Evolutionary conservation across 2,329 filamentous ascomycete genomes (phyloP), one percentile per base, ranked within the genome.

Genomic region (Rugonectria rugulosa): DNA sequence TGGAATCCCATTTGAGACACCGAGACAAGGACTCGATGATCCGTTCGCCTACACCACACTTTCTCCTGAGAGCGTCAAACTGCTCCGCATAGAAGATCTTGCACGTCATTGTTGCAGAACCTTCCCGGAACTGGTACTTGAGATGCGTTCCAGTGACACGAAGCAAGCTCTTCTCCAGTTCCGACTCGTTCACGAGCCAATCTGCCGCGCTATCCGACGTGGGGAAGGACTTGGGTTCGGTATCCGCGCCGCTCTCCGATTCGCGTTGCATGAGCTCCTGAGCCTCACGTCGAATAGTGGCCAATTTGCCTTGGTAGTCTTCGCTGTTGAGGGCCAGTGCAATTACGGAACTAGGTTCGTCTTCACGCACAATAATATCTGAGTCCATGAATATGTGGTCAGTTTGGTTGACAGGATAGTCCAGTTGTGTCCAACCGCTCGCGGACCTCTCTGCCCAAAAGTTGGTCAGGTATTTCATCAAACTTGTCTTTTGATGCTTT

Each of bases 1-100:
- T 96, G 3, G 92, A 97, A 75, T 99, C 95, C 91, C 94, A 99
- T 73, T 98, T 97, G 17, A 96, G 83, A 75, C 96, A 99, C 17
- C 95, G 87, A 7, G 95, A 98, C 19, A 99, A 79, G 2, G 93
- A 97, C 71, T 99, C 95, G 21, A 98, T 88, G 62, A 99, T 96
- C 29, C 95, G 90, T 69, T 98, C 93, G 1, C 92, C 88, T 8
- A 97, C 90, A 14, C 94, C 94, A 62, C 94, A 98, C 74, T 97
- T 97, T 53, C 91, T 86, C 52, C 95, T 87, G 32, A 99, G 82
- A 3, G 95, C 95, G 74, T 99, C 95, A 66, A 99, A 99, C 61
- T 97, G 95, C 72, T 98, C 95, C 0, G 95, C 95, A 68, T 96
- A 99, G 74, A 99, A 98, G 41, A 99, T 95, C 75, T 99, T 99